Conservation (phyloP, 305 asterid genomes). For the Solanum aculeatissimum region DNA sequence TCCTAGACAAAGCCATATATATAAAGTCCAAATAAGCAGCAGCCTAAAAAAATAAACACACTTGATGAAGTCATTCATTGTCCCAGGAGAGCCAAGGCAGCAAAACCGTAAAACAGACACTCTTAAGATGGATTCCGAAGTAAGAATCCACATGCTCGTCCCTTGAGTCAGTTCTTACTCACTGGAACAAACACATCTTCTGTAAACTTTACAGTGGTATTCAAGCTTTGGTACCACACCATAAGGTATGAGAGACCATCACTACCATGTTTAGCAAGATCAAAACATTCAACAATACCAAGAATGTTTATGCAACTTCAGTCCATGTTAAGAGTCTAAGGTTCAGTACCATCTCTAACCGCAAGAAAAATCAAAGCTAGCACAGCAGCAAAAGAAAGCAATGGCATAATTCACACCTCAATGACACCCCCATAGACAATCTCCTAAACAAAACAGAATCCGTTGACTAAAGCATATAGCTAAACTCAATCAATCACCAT, state of each 20-base stretch:
- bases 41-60: background rate
- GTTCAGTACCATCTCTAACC: background rate
- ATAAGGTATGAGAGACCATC: background rate
- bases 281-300: background rate
- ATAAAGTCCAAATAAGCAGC: background rate
- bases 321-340: background rate
- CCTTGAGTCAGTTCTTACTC: background rate
- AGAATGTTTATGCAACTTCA: background rate
- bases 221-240: background rate
- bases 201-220: background rate
- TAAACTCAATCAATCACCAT: background rate
- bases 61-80: background rate
- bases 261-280: background rate
- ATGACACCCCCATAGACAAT: background rate
- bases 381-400: background rate
- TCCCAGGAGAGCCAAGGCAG: background rate
- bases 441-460: background rate
- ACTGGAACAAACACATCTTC: background rate
- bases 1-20: background rate
- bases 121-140: background rate
- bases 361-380: background rate
- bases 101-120: background rate
- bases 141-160: background rate
- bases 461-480: background rate
- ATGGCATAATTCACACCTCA: background rate